Evolutionary conservation across 108 stramenopile genomes (phyloP).

Genomic region (Craspedostauros australis): DNA sequence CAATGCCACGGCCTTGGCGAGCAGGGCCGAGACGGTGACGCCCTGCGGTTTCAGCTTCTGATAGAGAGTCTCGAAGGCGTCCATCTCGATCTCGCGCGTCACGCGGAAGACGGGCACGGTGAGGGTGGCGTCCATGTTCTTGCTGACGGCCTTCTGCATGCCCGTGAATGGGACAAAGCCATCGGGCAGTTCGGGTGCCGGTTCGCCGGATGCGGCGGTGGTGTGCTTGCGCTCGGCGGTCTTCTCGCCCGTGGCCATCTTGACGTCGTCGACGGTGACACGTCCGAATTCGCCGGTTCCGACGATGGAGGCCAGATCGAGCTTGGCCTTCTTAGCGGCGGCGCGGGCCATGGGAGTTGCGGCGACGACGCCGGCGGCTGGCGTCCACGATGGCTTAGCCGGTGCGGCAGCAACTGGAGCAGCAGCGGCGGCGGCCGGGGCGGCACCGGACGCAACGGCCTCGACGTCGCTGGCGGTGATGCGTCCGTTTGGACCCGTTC

Average conservation of each 20-base stretch:
- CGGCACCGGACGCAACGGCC: constrained; percentile 55
- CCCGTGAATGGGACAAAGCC: constrained; percentile 91
- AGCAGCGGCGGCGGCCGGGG: constrained; percentile 46
- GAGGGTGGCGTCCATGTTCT: constrained; percentile 95
- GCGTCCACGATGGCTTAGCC: constrained; percentile 70
- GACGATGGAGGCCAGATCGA: constrained; percentile 71
- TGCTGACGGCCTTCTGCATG: constrained; percentile 96
- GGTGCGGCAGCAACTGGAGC: constrained; percentile 55
- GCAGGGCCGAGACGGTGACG: constrained; percentile 88
- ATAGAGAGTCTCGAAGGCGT: constrained; percentile 90
- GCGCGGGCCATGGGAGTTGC: constrained; percentile 74
- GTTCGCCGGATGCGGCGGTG: constrained; percentile 36
- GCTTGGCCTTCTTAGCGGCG: constrained; percentile 78
- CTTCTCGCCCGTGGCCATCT: constrained; percentile 85
- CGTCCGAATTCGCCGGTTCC: constrained; percentile 95
- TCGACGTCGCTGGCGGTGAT: constrained; percentile 76
- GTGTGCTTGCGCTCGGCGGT: constrained; percentile 62
- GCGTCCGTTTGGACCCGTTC: constrained; percentile 89
- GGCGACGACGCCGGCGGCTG: constrained; percentile 77
- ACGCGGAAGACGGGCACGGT: constrained; percentile 91
- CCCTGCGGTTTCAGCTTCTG: constrained; percentile 87
- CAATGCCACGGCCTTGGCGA: constrained; percentile 93
- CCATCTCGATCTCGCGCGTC: constrained; percentile 87
- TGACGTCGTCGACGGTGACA: constrained; percentile 89
- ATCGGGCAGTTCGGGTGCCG: constrained; percentile 67